Base-by-base conservation (phyloP, 1,284 basidiomycete genomes). In the Phaffia rhodozyma region DNA sequence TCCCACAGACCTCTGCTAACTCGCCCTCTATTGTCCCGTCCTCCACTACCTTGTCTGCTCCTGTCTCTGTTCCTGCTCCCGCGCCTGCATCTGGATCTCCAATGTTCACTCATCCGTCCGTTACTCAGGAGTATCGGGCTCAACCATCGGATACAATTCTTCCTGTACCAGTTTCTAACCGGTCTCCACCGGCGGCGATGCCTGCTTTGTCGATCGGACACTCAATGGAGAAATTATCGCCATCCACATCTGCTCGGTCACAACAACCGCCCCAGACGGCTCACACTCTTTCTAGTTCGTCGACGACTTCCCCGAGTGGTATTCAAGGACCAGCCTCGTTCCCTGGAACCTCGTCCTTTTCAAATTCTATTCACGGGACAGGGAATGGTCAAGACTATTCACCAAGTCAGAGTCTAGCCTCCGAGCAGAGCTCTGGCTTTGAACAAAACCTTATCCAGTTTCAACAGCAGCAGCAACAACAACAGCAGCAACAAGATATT, bases 401-500 rank as follows among this genome's bases (percentile, higher is more conserved):
- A 16, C 38, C 38, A 43, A 43, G 38, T 43, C 38, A 43, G 38
- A 43, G 38, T 43, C 16, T 43, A 16, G 13, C 38, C 6, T 43
- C 38, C 38, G 38, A 43, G 38, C 38, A 43, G 13, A 43, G 38
- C 38, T 16, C 38, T 43, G 38, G 38, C 13, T 43, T 43, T 43
- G 38, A 43, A 5, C 48, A 48, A 23, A 32, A 59, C 27, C 23
- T 29, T 58, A 34, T 29, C 27, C 47, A 47, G 58, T 59, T 59
- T 38, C 58, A 51, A 30, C 27, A 59, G 5, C 58, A 47, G 16
- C 38, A 59, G 23, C 58, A 59, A 6, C 25, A 29, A 16, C 38
- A 59, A 30, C 58, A 58, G 25, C 57, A 49, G 69, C 85, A 87
- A 65, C 83, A 83, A 3, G 86, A 86, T 72, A 87, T 86, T 54